These are phyloP conservation scores for Eragrostis curvula DNA, from an alignment of 176 grass and related monocot species.

Conservation along the genomic window DNA sequence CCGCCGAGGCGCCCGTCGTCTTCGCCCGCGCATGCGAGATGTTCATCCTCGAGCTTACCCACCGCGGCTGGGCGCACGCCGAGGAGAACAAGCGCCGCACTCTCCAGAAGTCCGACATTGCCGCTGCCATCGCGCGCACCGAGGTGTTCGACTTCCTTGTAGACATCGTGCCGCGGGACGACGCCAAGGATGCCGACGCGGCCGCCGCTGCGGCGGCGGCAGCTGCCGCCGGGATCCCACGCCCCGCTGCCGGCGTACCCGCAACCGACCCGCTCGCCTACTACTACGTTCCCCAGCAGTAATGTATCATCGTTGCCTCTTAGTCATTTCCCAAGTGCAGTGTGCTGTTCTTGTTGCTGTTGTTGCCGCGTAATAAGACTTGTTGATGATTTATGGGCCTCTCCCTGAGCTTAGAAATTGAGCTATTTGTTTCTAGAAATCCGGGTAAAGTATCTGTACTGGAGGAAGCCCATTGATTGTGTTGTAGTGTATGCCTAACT, in stretches of 20 bases:
- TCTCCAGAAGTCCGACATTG: slow-evolving; percentile 97
- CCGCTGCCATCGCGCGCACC: slow-evolving; percentile 84
- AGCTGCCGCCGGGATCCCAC: slow-evolving; percentile 50
- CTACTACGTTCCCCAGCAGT: slow-evolving; percentile 74
- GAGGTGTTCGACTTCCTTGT: slow-evolving; percentile 99
- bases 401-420: slow-evolving; percentile 41
- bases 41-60: slow-evolving; percentile 95
- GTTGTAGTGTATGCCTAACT: slow-evolving; percentile 40
- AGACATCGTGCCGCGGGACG: slow-evolving; percentile 88
- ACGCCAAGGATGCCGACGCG: slow-evolving; percentile 75
- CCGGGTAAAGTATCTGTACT: slow-evolving; percentile 25
- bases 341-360: slow-evolving; percentile 1
- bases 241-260: slow-evolving; percentile 48
- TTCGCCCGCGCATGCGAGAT: slow-evolving; percentile 95
- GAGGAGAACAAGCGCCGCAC: slow-evolving; percentile 98
- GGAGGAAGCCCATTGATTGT: slow-evolving; percentile 28
- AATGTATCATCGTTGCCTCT: slow-evolving; percentile 36
- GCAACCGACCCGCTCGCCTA: slow-evolving; percentile 58
- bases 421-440: slow-evolving; percentile 37
- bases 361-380: slow-evolving; percentile 47
- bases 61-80: slow-evolving; percentile 89
- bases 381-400: slow-evolving; percentile 37
- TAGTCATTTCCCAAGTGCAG: background rate
- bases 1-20: slow-evolving; percentile 91
- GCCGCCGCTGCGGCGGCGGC: slow-evolving; percentile 46